Evolutionary conservation across 768 basidiomycete species (phyloP).

Genomic region (Ramaria sp.): DNA sequence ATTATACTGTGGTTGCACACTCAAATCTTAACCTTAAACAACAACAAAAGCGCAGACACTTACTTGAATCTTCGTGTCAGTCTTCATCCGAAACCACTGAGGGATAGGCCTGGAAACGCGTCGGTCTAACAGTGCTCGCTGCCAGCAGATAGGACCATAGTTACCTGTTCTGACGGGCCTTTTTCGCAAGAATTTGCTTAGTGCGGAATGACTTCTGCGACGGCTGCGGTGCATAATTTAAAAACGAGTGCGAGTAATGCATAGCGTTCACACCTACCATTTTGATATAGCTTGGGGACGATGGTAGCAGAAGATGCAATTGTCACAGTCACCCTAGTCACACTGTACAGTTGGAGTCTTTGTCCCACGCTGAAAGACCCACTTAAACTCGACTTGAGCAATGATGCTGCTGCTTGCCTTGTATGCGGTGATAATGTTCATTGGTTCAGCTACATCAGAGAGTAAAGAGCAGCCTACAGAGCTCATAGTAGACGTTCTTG

Average conservation of each 20-base stretch:
- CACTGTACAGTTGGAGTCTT: constrained; percentile 29
- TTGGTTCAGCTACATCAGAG: not conserved
- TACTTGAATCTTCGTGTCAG: constrained; percentile 91
- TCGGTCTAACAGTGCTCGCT: not conserved
- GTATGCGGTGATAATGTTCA: not conserved
- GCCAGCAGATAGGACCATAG: constrained; percentile 14
- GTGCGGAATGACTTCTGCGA: constrained; percentile 98
- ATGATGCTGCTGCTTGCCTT: not conserved
- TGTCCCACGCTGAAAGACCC: not conserved
- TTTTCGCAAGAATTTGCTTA: constrained; percentile 96
- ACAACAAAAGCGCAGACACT: constrained; percentile 1
- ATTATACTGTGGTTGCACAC: constrained; percentile 52
- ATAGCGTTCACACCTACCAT: constrained; percentile 33
- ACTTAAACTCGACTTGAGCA: not conserved
- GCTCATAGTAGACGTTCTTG: constrained; percentile 53
- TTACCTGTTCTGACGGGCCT: constrained; percentile 88
- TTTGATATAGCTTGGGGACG: constrained; percentile 18
- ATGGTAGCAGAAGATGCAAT: constrained; percentile 12
- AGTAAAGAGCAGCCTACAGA: constrained; percentile 33
- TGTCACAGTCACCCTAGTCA: constrained; percentile 8
- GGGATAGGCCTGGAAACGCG: constrained; percentile 69
- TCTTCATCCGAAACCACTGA: constrained; percentile 98
- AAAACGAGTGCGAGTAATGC: not conserved
- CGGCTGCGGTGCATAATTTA: constrained; percentile 49
- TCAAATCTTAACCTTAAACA: not conserved